Percentiles rank a stretch among this genome's conserved stretches.
Conservation (phyloP, 345 rosid species). For the Turnera subulata region DNA sequence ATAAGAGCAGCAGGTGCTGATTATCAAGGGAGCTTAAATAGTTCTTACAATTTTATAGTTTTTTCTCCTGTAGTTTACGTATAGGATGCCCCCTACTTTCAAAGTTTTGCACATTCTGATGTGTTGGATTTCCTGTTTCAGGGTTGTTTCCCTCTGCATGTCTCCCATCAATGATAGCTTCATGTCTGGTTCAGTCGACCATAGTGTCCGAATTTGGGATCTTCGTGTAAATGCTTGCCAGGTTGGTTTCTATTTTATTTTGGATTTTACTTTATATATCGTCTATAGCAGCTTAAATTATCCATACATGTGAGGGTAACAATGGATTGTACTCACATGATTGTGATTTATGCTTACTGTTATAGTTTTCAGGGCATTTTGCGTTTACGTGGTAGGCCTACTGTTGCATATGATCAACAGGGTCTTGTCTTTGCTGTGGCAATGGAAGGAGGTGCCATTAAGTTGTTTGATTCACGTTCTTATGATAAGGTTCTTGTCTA, state of each 20-base stretch:
- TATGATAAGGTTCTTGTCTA: conserved; percentile 70
- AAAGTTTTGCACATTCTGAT: too few species aligned
- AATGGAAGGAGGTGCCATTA: conserved; percentile 98
- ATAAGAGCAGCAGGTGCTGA: too few species aligned
- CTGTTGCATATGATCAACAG: conserved; percentile 97
- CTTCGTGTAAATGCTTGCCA: conserved; percentile 99
- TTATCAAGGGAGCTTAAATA: too few species aligned
- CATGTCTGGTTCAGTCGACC: conserved; percentile 98
- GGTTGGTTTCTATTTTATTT: conserved; percentile 45
- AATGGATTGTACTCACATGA: conserved; percentile 9
- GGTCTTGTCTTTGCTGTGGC: conserved; percentile 98
- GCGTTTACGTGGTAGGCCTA: conserved; percentile 86
- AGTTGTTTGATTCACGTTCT: conserved; percentile 89
- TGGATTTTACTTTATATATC: not conserved
- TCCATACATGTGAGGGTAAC: not conserved
- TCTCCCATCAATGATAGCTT: conserved; percentile 95
- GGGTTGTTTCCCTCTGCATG: conserved; percentile 97
- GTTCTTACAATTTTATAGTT: not conserved
- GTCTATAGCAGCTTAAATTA: not conserved
- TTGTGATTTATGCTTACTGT: conserved; percentile 55
- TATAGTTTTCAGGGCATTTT: conserved; percentile 80
- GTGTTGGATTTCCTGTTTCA: conserved; percentile 27
- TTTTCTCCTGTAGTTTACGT: not conserved
- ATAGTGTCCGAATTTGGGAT: conserved; percentile 94
- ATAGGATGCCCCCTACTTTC: too few species aligned